Percentiles rank a stretch among this genome's conserved stretches.
Conservation (phyloP, 352 stramenopile genomes). For the Globisporangium cederbergense region DNA sequence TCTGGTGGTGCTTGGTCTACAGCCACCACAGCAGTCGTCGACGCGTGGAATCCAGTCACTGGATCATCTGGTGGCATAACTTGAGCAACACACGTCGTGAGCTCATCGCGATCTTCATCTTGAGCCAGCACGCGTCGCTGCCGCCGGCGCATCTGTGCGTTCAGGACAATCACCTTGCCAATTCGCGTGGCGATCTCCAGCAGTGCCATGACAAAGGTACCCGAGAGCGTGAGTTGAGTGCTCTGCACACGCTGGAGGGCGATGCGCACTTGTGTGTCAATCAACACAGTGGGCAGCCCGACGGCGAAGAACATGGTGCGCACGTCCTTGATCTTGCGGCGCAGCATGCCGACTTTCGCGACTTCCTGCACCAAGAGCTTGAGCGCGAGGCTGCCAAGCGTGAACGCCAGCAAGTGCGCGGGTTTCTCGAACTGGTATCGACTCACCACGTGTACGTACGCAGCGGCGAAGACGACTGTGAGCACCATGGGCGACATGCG, state of each 20-base stretch:
- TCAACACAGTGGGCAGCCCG: constrained; percentile 19
- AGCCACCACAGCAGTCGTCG: neutral
- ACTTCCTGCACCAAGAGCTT: constrained; percentile 14
- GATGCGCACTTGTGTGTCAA: constrained; percentile 23
- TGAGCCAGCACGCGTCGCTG: neutral
- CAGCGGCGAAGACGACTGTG: neutral
- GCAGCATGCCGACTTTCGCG: constrained; percentile 9
- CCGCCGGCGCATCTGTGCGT: neutral
- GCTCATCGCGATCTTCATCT: neutral
- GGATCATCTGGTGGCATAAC: neutral
- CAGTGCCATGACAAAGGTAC: constrained; percentile 2
- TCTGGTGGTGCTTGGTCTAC: neutral
- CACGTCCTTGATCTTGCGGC: constrained; percentile 5
- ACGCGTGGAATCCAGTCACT: neutral
- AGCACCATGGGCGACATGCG: neutral
- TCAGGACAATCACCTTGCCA: neutral
- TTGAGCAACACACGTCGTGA: neutral
- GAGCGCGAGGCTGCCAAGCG: constrained; percentile 7
- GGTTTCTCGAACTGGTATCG: neutral
- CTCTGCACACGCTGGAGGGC: constrained; percentile 12
- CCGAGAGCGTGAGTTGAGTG: neutral
- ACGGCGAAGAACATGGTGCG: constrained; percentile 16
- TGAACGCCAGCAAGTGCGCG: constrained; percentile 5
- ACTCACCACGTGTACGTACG: constrained; percentile 8
- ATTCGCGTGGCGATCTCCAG: constrained; percentile 8